Evolutionary conservation across 2,329 filamentous ascomycete genomes (phyloP), one percentile per base, ranked within the genome.

Genomic region (Huntiella moniliformis): DNA sequence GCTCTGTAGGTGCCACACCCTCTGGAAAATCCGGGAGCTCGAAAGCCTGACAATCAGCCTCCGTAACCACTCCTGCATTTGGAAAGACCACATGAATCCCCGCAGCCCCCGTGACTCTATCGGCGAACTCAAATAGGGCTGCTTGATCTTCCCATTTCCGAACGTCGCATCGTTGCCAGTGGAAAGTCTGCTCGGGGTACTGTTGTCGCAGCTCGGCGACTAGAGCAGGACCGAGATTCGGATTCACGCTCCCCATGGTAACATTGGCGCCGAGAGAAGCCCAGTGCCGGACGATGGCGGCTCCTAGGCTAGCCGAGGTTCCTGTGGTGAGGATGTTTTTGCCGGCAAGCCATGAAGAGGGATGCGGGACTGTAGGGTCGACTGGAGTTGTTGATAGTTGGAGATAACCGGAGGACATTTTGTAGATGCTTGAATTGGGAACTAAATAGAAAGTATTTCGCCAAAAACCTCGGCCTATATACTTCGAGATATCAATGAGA

Each of bases 321-420:
- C 77, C 77, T 0, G 77, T 80, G 52, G 80, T 71, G 48, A 79
- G 54, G 44, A 80, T 70, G 1, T 67, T 73, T 56, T 76, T 78
- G 52, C 60, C 65, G 6, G 60, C 59, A 31, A 77, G 60, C 48
- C 61, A 65, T 5, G 60, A 54, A 1, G 60, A 52, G 51, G 70
- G 63, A 54, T 66, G 70, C 2, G 65, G 60, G 32, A 56, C 54
- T 8, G 57, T 60, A 22, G 62, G 54, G 52, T 73, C 67, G 43
- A 74, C 22, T 28, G 22, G 22, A 28, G 22, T 28, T 2, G 22
- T 28, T 5, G 22, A 28, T 28, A 28, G 22, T 7, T 28, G 22
- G 22, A 28, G 22, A 28, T 28, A 28, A 7, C 22, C 22, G 22
- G 22, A 28, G 5, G 22, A 28, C 22, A 28, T 28, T 7, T 28